Evolutionary conservation across 768 basidiomycete species (phyloP), one percentile per base, ranked within the genome.

Genomic region (Boletales sp.): DNA sequence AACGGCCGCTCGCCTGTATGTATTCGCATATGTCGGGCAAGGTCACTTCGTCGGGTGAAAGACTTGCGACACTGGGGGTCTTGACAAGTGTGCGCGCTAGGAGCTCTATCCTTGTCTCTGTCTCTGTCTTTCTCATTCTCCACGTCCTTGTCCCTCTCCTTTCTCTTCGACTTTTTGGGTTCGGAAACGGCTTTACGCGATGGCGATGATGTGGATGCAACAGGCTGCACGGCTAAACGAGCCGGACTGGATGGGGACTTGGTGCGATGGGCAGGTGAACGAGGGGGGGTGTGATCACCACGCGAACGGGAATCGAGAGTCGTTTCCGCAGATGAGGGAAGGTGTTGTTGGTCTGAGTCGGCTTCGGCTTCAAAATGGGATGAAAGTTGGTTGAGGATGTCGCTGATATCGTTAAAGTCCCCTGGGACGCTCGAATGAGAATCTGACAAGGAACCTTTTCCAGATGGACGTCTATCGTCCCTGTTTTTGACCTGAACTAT

Each of bases 1-100:
- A 88, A 93, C 3, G 91, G 91, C 45, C 91, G 78, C 66, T 94
- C 91, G 15, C 91, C 91, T 0, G 91, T 93, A 60, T 94, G 91
- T 73, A 93, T 93, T 39, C 90, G 82, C 75, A 83, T 87, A 64
- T 94, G 91, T 24, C 91, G 82, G 37, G 82, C 78, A 40, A 94
- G 76, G 63, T 94, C 91, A 61, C 90, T 93, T 51, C 84, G 79
- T 19, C 91, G 81, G 27, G 85, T 86, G 63, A 94, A 94, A 10
- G 82, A 75, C 72, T 93, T 94, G 59, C 77, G 76, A 60, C 91
- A 94, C 35, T 83, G 78, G 38, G 84, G 79, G 50, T 83, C 76
- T 53, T 83, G 84, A 60, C 90, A 91, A 17, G 74, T 74, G 62
- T 90, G 88, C 8, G 73, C 61, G 47, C 74, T 77, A 7, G 74